These are phyloP conservation scores for Ophiostoma piceae DNA, from an alignment of 2,329 filamentous ascomycete genomes.

Conservation along the genomic window DNA sequence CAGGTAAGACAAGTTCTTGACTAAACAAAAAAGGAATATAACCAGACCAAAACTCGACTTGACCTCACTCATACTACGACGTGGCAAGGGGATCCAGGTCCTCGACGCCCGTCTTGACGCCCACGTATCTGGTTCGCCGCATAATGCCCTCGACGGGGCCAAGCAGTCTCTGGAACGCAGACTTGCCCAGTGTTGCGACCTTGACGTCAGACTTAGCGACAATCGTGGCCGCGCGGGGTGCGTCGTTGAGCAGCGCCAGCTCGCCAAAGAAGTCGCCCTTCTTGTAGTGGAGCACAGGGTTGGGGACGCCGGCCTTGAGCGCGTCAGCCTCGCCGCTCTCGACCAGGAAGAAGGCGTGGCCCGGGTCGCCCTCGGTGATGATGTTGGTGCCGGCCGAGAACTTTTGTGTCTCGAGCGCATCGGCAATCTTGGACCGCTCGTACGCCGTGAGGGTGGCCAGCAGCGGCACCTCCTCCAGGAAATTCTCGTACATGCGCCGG, in stretches of 20 bases:
- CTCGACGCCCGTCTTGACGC: constrained; percentile 57
- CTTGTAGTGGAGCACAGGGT: constrained; percentile 71
- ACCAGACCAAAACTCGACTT: no score
- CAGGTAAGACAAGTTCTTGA: neutral
- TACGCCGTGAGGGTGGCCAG: constrained; percentile 79
- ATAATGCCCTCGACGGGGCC: constrained; percentile 93
- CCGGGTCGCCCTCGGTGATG: constrained; percentile 86
- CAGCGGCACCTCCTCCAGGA: constrained; percentile 88
- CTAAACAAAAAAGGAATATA: neutral
- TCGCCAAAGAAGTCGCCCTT: constrained; percentile 98
- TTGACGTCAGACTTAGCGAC: constrained; percentile 82
- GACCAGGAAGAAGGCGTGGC: constrained; percentile 85
- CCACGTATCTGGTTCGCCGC: constrained; percentile 66
- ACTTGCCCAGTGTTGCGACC: constrained; percentile 85
- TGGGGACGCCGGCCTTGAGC: constrained; percentile 66
- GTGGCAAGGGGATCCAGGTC: constrained; percentile 61
- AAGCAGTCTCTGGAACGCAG: constrained; percentile 87
- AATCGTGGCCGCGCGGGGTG: constrained; percentile 84
- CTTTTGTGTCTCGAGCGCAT: constrained; percentile 88
- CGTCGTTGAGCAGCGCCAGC: constrained; percentile 86
- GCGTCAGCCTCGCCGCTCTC: constrained; percentile 84
- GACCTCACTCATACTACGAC: constrained; percentile 13
- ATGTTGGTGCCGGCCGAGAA: constrained; percentile 74
- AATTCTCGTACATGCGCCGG: constrained; percentile 93
- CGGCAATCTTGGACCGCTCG: constrained; percentile 94